Evolutionary conservation across 2,329 filamentous ascomycete species (phyloP), one percentile per base, ranked within the genome.

Genomic region (Aureobasidium zeae): DNA sequence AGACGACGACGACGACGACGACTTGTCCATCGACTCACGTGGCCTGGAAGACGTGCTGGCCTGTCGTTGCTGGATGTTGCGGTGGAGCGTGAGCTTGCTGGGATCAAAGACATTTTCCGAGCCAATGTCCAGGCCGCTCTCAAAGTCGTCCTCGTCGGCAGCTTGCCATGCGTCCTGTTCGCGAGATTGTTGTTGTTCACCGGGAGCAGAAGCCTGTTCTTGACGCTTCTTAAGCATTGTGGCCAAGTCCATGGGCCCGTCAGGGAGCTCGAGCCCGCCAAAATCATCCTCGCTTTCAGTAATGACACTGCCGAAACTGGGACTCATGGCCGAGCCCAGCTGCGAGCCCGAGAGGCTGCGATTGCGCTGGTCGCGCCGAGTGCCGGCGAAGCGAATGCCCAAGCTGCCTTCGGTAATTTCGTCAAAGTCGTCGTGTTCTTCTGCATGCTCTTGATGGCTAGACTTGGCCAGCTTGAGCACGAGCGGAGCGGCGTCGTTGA

Each of bases 321-420:
- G 89, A 58, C 89, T 96, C 61, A 95, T 74, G 20, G 86, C 85
- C 28, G 88, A 94, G 25, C 82, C 79, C 8, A 41, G 9, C 10
- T 41, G 37, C 3, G 39, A 43, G 22, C 29, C 39, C 13, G 86
- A 89, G 1, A 87, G 94, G 66, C 86, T 91, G 55, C 86, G 79
- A 55, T 80, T 79, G 36, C 86, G 78, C n/a, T 73, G 75, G 56
- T 89, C 86, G 54, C 86, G 79, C 51, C 79, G 76, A 11, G 86
- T 94, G 32, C 89, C 89, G 28, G 84, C 88, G 64, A 88, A 89
- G 46, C 89, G 77, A 32, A 89, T 94, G 28, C 89, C 87, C 47
- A 95, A 71, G 60, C 88, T 95, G 44, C 87, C 88, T 64, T 96
- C 91, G 41, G 83, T 86, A 83, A 89, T 94, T 58, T 95, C 80